Evolutionary conservation across 768 basidiomycete species (phyloP).

Genomic region (Hortiboletus campestris): DNA sequence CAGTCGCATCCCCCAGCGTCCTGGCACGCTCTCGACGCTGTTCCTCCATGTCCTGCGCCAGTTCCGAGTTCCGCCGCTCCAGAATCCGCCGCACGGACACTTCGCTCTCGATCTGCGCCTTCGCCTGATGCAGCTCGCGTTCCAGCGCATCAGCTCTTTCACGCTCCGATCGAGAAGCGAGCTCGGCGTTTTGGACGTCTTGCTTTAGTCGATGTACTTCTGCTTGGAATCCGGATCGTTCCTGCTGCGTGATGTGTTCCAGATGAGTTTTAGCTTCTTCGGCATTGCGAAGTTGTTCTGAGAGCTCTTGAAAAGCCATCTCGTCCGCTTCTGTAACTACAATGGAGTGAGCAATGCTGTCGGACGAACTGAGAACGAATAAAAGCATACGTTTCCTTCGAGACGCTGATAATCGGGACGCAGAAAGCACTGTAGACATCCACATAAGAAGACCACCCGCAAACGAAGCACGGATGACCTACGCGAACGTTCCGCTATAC

Average conservation of each 20-base stretch:
- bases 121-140: slow-evolving; percentile 61
- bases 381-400: slow-evolving; percentile 65
- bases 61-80: slow-evolving; percentile 61
- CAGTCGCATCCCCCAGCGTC: slow-evolving; percentile 67
- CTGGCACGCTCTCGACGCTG: slow-evolving; percentile 52
- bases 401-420: slow-evolving; percentile 66
- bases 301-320: slow-evolving; percentile 68
- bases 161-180: slow-evolving; percentile 41
- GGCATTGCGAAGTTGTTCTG: slow-evolving; percentile 60
- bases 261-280: slow-evolving; percentile 57
- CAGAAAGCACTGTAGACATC: slow-evolving; percentile 60
- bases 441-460: neutral
- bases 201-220: slow-evolving; percentile 56
- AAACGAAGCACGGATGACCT: slow-evolving; percentile 25
- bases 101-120: slow-evolving; percentile 64
- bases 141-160: slow-evolving; percentile 57
- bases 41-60: slow-evolving; percentile 53
- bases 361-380: neutral
- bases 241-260: slow-evolving; percentile 58
- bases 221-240: slow-evolving; percentile 50
- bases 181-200: slow-evolving; percentile 41
- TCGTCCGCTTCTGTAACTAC: slow-evolving; percentile 75
- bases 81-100: slow-evolving; percentile 55
- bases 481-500: slow-evolving; percentile 84
- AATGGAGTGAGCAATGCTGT: slow-evolving; percentile 6